phyloP scores from a whole-genome alignment of 2,329 filamentous ascomycete genomes.

The Rasamsonia emersonii region DNA sequence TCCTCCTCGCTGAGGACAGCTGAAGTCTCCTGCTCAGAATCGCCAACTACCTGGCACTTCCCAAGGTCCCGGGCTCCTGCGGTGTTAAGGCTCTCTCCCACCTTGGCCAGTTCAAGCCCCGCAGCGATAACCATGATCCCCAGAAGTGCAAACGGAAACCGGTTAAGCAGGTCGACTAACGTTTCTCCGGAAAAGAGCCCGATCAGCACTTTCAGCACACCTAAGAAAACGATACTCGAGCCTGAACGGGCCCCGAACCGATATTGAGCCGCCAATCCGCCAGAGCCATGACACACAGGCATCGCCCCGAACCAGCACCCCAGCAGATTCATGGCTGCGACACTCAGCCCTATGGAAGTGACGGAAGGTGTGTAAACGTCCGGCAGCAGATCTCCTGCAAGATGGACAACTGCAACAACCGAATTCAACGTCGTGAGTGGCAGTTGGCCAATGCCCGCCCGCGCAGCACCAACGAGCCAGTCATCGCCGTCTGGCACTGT shows the following conservation, averaged over 20 bases:
- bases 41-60: slow-evolving; percentile 20
- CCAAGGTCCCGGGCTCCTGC: slow-evolving; percentile 53
- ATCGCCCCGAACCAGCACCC: slow-evolving; percentile 90
- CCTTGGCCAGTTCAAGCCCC: slow-evolving; percentile 77
- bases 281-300: slow-evolving; percentile 90
- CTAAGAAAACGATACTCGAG: slow-evolving; percentile 71
- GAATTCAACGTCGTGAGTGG: slow-evolving; percentile 90
- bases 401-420: slow-evolving; percentile 74
- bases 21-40: slow-evolving; percentile 30
- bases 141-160: slow-evolving; percentile 68
- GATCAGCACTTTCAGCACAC: slow-evolving; percentile 63
- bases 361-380: slow-evolving; percentile 59
- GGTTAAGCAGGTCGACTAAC: slow-evolving; percentile 59
- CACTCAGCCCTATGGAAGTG: slow-evolving; percentile 70
- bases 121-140: slow-evolving; percentile 86
- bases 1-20: slow-evolving; percentile 54
- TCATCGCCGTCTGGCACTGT: slow-evolving; percentile 38
- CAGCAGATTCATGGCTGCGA: slow-evolving; percentile 72
- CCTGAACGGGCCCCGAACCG: slow-evolving; percentile 87
- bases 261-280: slow-evolving; percentile 82
- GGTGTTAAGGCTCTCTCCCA: slow-evolving; percentile 76
- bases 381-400: slow-evolving; percentile 70
- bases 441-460: slow-evolving; percentile 74
- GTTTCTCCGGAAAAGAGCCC: slow-evolving; percentile 67
- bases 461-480: slow-evolving; percentile 49